Conservation (phyloP, 1,139 yeast genomes). For the Debaryomyces robertsiae region DNA sequence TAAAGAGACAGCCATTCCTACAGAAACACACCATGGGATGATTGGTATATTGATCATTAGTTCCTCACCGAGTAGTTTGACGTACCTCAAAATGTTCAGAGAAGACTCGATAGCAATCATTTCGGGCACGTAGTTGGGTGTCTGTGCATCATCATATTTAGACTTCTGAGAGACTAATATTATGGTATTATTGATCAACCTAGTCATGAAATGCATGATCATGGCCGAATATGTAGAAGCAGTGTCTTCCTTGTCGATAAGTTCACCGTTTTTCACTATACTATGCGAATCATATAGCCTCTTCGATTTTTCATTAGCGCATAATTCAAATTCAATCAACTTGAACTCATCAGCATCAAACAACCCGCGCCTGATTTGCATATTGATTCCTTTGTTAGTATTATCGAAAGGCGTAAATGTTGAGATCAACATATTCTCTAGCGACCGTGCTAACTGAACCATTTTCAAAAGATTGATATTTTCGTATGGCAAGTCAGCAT, state of each 20-base stretch:
- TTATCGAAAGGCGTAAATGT: constrained; percentile 27
- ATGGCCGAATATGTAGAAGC: not conserved
- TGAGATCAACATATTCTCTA: constrained; percentile 31
- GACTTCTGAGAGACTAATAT: constrained; percentile 31
- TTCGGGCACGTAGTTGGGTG: constrained; percentile 29
- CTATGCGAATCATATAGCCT: constrained; percentile 1
- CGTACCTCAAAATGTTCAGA: constrained; percentile 30
- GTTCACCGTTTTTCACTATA: not conserved
- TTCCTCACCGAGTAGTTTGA: constrained; percentile 23
- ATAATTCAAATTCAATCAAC: constrained; percentile 28
- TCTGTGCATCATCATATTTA: constrained; percentile 27
- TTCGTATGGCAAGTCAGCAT: constrained; percentile 34
- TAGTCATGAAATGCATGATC: constrained; percentile 23
- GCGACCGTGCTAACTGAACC: constrained; percentile 29
- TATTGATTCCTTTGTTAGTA: constrained; percentile 16
- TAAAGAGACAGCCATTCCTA: constrained; percentile 20
- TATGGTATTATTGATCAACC: constrained; percentile 31
- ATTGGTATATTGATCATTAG: constrained; percentile 28
- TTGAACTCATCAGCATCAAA: constrained; percentile 32
- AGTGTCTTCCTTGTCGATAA: constrained; percentile 9
- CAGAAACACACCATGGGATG: constrained; percentile 31
- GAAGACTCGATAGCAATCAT: constrained; percentile 26
- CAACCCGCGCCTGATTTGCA: constrained; percentile 19
- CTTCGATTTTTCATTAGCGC: constrained; percentile 23
- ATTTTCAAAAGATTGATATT: constrained; percentile 27